These are phyloP conservation scores for Acer campestre DNA, from an alignment of 345 rosid species.

Conservation along the genomic window DNA sequence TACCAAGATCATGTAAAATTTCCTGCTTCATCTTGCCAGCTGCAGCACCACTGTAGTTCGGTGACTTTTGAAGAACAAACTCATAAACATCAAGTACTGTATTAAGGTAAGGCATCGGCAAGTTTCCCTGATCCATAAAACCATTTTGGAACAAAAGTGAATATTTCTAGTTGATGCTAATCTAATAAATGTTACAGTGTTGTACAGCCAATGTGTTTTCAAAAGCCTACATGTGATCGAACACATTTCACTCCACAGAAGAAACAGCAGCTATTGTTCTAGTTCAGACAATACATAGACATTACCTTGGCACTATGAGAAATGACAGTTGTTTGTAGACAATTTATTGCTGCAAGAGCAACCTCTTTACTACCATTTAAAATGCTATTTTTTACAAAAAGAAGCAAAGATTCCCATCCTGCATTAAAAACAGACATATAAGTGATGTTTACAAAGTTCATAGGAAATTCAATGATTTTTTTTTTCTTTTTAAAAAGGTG, in stretches of 20 bases:
- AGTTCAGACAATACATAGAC: conserved; percentile 9
- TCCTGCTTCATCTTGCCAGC: conserved; percentile 87
- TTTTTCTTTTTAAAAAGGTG: background rate
- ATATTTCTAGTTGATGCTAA: background rate
- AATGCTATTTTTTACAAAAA: conserved; percentile 71
- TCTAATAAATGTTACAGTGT: background rate
- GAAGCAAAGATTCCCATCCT: conserved; percentile 96
- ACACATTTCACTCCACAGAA: background rate
- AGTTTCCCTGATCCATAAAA: conserved; percentile 52
- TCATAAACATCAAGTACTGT: conserved; percentile 85
- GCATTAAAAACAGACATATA: conserved; percentile 24
- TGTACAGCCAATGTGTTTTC: conserved; percentile 2
- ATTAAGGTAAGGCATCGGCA: conserved; percentile 77
- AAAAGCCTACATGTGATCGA: background rate
- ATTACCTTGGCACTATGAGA: conserved; percentile 83
- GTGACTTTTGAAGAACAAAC: conserved; percentile 71
- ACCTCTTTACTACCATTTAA: conserved; percentile 92
- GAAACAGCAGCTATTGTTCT: conserved; percentile 8
- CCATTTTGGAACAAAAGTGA: conserved; percentile 13
- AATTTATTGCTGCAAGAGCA: conserved; percentile 85
- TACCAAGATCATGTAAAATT: conserved; percentile 89
- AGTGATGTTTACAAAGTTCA: background rate
- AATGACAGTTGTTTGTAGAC: conserved; percentile 81
- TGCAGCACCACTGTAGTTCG: conserved; percentile 56
- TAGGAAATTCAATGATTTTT: background rate